These are phyloP conservation scores for Backusella tuberculispora DNA, from an alignment of 192 early-diverging fungal species.

Conservation along the genomic window DNA sequence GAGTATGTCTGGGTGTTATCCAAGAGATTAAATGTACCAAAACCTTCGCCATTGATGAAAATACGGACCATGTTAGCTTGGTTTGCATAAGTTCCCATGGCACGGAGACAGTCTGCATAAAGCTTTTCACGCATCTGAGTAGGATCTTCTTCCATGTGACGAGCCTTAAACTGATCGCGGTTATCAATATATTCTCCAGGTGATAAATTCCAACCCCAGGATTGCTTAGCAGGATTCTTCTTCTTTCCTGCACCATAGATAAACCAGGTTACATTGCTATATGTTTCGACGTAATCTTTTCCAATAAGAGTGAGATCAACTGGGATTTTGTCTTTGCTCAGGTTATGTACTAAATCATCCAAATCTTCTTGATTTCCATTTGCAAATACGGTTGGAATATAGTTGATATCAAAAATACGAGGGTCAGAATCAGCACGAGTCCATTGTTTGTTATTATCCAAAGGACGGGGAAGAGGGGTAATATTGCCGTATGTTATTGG, in stretches of 20 bases:
- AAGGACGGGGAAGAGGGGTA: slow-evolving; percentile 44
- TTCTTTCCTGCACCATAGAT: slow-evolving; percentile 48
- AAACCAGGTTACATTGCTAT: slow-evolving; percentile 36
- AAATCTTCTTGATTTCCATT: slow-evolving; percentile 33
- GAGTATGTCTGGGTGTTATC: slow-evolving; percentile 50
- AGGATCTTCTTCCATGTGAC: slow-evolving; percentile 55
- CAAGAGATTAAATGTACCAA: slow-evolving; percentile 54
- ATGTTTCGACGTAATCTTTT: slow-evolving; percentile 43
- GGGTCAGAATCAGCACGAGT: slow-evolving; percentile 17
- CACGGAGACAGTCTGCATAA: slow-evolving; percentile 50
- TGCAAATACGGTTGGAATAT: slow-evolving; percentile 50
- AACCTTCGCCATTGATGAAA: slow-evolving; percentile 48
- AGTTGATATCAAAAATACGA: slow-evolving; percentile 47
- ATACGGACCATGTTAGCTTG: slow-evolving; percentile 51
- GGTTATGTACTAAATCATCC: slow-evolving; percentile 32
- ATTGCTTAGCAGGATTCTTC: slow-evolving; percentile 55
- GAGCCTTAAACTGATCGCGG: slow-evolving; percentile 48
- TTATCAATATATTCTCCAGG: slow-evolving; percentile 29
- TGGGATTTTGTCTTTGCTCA: slow-evolving; percentile 6
- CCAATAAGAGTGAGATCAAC: slow-evolving; percentile 44
- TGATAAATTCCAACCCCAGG: slow-evolving; percentile 47
- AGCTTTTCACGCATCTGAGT: slow-evolving; percentile 58
- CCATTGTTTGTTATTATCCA: slow-evolving; percentile 39
- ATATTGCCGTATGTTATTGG: slow-evolving; percentile 49
- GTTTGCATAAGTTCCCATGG: slow-evolving; percentile 48